Evolutionary conservation across 2,329 filamentous ascomycete genomes (phyloP), one percentile per base, ranked within the genome.

Genomic region (Rachicladosporium sp.): DNA sequence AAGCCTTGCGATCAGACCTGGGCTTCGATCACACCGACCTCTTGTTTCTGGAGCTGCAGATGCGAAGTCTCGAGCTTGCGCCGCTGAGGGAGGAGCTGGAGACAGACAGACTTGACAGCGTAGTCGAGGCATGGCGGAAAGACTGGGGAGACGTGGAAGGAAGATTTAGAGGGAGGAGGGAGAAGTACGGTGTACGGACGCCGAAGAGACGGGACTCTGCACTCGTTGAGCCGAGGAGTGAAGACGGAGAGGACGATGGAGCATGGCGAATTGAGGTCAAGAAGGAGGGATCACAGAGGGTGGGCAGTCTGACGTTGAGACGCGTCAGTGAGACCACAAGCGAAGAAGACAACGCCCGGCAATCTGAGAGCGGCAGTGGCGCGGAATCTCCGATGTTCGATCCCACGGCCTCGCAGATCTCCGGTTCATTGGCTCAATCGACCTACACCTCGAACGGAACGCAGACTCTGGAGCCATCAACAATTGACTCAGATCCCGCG

Each of bases 11-110:
- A 32, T 46, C 52, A 2, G 59, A 62, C 39, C 47, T 63, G 11
- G 57, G 53, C 21, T 58, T 61, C 45, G 59, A 62, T 37, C 55
- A 62, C 40, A 56, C 53, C 37, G 59, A 63, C 40, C 48, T 64
- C 12, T 50, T 64, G 30, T 62, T 57, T 38, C 44, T 64, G 33
- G 60, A 61, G 47, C 43, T 63, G 27, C 60, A 63, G 43, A 49
- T 64, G 35, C 58, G 59, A 44, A 53, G 55, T 4, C 38, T 64
- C 12, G 59, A 63, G 37, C 46, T 55, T 2, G 15, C 15, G 15
- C 15, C 15, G 15, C 15, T 19, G 15, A 19, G 15, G 15, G 15
- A 19, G 15, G 55, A 59, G 35, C 50, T 55, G 6, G 15, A 19
- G 15, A 19, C 15, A 19, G 19, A 42, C 44, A n/a, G 39, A 42